Conservation (phyloP, 1,139 yeast species). For the Meyerozyma guilliermondii region DNA sequence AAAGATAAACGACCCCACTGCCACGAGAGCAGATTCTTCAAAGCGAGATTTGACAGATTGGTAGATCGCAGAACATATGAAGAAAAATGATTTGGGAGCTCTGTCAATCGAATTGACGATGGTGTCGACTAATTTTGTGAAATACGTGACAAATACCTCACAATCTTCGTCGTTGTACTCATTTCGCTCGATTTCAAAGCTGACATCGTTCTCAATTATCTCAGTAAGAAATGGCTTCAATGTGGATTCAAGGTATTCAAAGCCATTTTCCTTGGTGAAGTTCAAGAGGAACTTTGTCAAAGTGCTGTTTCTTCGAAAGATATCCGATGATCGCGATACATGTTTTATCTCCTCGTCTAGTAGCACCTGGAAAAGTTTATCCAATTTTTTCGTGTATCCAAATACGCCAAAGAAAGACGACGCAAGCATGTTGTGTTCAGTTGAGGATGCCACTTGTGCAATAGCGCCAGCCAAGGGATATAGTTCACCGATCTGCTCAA, state of each 20-base stretch:
- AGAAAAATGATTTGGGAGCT: conserved; percentile 71
- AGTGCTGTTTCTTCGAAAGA: conserved; percentile 75
- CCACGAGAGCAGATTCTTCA: conserved; percentile 62
- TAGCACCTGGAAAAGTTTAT: conserved; percentile 51
- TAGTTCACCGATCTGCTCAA: conserved; percentile 18
- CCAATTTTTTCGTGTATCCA: conserved; percentile 48
- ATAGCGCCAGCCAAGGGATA: conserved; percentile 46
- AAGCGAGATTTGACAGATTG: conserved; percentile 59
- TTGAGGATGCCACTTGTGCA: conserved; percentile 59
- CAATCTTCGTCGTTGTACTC: conserved; percentile 37
- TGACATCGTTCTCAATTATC: conserved; percentile 44
- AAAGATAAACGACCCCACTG: conserved; percentile 86
- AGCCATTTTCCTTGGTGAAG: conserved; percentile 64
- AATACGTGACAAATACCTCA: conserved; percentile 50
- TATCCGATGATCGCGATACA: conserved; percentile 62
- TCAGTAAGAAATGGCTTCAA: conserved; percentile 54
- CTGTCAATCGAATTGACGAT: conserved; percentile 51
- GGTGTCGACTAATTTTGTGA: conserved; percentile 55
- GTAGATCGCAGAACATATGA: conserved; percentile 70
- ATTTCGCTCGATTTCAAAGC: conserved; percentile 64
- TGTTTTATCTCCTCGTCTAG: conserved; percentile 58
- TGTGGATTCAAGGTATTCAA: conserved; percentile 47
- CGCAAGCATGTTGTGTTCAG: conserved; percentile 50
- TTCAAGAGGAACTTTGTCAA: conserved; percentile 73
- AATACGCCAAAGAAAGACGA: conserved; percentile 62